phyloP scores from a whole-genome alignment of 2,329 filamentous ascomycete species.

The Alternaria brassicae region DNA sequence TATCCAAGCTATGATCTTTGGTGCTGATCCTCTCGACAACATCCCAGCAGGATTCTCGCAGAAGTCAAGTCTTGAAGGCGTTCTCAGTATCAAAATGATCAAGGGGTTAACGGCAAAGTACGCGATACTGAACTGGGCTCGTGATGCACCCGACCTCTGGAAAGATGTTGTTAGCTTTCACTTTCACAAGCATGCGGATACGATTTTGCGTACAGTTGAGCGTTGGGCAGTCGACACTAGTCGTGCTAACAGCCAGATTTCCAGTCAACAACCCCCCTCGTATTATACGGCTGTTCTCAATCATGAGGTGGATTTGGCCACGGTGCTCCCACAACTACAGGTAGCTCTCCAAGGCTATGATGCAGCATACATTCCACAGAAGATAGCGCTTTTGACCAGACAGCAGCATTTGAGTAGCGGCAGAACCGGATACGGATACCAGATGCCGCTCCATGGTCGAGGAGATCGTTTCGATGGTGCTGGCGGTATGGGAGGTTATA shows the following conservation, averaged over 20 bases:
- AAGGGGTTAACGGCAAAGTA: background rate
- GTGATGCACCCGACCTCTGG: conserved; percentile 18
- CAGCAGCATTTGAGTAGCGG: background rate
- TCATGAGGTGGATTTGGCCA: background rate
- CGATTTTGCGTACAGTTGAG: conserved; percentile 15
- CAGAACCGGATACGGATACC: background rate
- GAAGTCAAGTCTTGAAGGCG: background rate
- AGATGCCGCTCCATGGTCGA: background rate
- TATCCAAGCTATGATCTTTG: conserved; percentile 64
- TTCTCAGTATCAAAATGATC: background rate
- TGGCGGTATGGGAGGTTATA: background rate
- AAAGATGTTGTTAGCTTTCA: conserved; percentile 21
- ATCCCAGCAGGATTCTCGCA: background rate
- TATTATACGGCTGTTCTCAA: too few relatives aligned
- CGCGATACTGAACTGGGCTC: background rate
- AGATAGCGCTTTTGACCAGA: background rate
- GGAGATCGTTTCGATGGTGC: background rate
- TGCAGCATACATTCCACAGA: conserved; percentile 3
- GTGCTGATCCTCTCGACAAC: conserved; percentile 50
- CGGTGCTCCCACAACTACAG: background rate
- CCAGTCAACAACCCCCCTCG: background rate
- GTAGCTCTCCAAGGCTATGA: background rate
- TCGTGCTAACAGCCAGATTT: background rate
- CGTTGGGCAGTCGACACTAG: conserved; percentile 6
- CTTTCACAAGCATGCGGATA: conserved; percentile 17